Conservation (phyloP, 495 filamentous ascomycete genomes). For the Pseudoneurospora amorphoporcata region DNA sequence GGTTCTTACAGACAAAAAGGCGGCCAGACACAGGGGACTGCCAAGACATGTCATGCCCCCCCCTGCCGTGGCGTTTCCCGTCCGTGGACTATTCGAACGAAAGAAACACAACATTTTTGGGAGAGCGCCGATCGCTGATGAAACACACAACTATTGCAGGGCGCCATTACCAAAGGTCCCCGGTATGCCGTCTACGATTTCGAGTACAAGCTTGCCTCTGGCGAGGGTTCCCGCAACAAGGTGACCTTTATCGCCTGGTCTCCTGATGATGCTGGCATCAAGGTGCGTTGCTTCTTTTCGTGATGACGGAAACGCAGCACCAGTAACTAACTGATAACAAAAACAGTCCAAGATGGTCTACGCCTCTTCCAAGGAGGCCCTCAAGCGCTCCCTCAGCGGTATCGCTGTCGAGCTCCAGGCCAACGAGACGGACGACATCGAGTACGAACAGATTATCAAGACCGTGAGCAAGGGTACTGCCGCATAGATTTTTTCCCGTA, state of each 20-base stretch:
- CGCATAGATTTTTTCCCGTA: conserved; percentile 13
- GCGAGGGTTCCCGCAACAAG: conserved; percentile 86
- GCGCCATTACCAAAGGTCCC: conserved; percentile 59
- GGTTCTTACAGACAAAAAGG: background rate
- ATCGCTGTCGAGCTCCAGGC: conserved; percentile 79
- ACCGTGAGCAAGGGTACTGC: conserved; percentile 68
- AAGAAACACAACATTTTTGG: background rate
- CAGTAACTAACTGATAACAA: too few species aligned
- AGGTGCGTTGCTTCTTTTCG: conserved; percentile 47
- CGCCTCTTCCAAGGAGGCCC: conserved; percentile 84
- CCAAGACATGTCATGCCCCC: background rate
- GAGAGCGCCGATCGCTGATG: background rate
- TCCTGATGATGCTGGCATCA: conserved; percentile 69
- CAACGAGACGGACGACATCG: conserved; percentile 84
- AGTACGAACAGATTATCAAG: conserved; percentile 66
- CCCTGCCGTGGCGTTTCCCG: background rate
- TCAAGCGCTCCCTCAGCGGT: conserved; percentile 80
- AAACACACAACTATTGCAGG: conserved; percentile 26
- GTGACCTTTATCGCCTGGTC: conserved; percentile 94
- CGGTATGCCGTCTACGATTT: conserved; percentile 91
- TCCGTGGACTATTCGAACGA: conserved; percentile 1
- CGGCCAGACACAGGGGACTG: background rate
- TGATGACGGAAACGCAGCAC: conserved; percentile 1
- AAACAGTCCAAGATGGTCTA: conserved; percentile 84
- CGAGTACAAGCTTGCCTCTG: conserved; percentile 64